A percentile compares a stretch with the other conserved stretches of the same genome.
These are phyloP conservation scores for Massariosphaeria phaeospora DNA, from an alignment of 495 filamentous ascomycete genomes.

Conservation along the genomic window DNA sequence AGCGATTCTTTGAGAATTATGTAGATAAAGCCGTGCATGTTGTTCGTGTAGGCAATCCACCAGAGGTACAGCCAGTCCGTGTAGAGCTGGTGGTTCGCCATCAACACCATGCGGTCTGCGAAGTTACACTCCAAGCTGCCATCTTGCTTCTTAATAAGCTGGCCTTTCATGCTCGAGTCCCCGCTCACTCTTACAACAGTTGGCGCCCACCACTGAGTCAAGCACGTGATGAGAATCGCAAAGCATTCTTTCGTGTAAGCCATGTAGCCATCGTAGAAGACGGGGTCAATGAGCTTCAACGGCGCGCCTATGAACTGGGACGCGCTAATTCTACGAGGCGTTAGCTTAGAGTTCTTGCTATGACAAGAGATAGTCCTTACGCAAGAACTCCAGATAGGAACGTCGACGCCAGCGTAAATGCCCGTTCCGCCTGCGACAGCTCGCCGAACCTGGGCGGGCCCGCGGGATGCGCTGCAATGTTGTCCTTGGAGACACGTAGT, in stretches of 20 bases:
- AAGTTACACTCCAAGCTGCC: slow-evolving; percentile 42
- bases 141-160: slow-evolving; percentile 39
- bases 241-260: slow-evolving; percentile 45
- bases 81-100: slow-evolving; percentile 46
- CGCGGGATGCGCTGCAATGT: slow-evolving; percentile 38
- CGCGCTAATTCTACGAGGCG: slow-evolving; percentile 36
- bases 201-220: slow-evolving; percentile 44
- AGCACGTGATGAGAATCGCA: slow-evolving; percentile 42
- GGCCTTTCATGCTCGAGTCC: slow-evolving; percentile 41
- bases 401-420: slow-evolving; percentile 41
- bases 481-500: slow-evolving; percentile 34
- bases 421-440: slow-evolving; percentile 40
- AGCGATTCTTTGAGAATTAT: slow-evolving; percentile 45
- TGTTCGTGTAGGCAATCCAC: slow-evolving; percentile 45
- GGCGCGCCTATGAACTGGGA: slow-evolving; percentile 43
- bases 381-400: slow-evolving; percentile 41
- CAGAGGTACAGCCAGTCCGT: slow-evolving; percentile 45
- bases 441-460: slow-evolving; percentile 39
- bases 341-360: neutral
- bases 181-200: slow-evolving; percentile 42
- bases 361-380: slow-evolving; percentile 13
- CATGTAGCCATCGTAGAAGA: slow-evolving; percentile 44
- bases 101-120: slow-evolving; percentile 40
- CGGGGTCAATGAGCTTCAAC: slow-evolving; percentile 41
- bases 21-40: slow-evolving; percentile 44